Evolutionary conservation across 345 rosid genomes (phyloP), one percentile per base, ranked within the genome.

Genomic region (Raphanus sativus): DNA sequence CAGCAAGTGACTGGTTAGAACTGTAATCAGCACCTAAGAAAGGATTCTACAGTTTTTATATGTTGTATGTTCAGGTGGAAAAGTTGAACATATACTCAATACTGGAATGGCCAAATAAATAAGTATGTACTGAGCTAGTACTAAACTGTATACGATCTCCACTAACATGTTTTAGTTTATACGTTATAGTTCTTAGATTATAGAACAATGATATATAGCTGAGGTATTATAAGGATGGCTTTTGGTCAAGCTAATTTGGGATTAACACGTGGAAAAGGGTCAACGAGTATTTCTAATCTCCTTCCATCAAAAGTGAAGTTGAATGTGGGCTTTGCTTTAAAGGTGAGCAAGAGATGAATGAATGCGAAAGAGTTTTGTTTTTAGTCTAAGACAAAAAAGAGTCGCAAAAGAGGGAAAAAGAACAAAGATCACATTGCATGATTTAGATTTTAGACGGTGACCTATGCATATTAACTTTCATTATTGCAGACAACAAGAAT

Each of bases 401-500:
- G 16, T 63, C 26, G 2, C 34, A 67, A 67, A 34, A 60, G 32
- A 45, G 60, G 33, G 32, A 9, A 8, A 30, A 40, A 76, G 52
- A 15, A 65, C 70, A 79, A 79, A 62, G 70, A 26, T 67, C 32
- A 38, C 50, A 33, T 33, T 73, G 58, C 36, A 73, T 73, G 58
- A 52, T 79, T 67, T 61, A 68, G 82, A 78, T 15, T 79, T 67
- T 61, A 68, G 82, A 78, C 24, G 25, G 62, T 67, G 81, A 78
- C 77, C 64, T 45, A 78, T 34, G 48, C 72, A 42, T 65, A 12
- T 26, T 15, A 12, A 66, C 8, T 48, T 13, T 8, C 65, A 73
- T 79, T 67, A 79, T 79, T 67, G 74, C 60, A 79, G 78, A 79
- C 74, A 78, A 3, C 74, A 79, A 9, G 70, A 74, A 74, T 79